Percentiles rank a stretch among this genome's conserved stretches.
Evolutionary conservation across 352 stramenopile genomes (phyloP).

Genomic region (Phytophthora pisi): DNA sequence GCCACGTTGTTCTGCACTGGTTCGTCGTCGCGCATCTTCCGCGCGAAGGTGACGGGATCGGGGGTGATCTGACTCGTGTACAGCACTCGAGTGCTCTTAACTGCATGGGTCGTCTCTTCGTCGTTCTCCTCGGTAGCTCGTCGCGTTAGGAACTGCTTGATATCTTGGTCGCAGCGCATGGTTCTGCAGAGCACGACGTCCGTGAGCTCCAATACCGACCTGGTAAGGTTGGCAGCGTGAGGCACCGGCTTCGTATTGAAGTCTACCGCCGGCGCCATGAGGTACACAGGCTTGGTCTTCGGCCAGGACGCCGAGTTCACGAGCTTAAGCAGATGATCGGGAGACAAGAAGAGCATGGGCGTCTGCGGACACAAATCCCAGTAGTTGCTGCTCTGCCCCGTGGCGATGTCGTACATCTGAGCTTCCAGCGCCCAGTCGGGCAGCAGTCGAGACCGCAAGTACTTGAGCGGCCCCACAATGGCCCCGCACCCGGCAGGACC

Average conservation of each 20-base stretch:
- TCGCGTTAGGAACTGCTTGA: slow-evolving; percentile 32
- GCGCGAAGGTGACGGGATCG: slow-evolving; percentile 33
- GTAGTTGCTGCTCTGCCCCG: slow-evolving; percentile 34
- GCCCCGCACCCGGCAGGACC: slow-evolving; percentile 48
- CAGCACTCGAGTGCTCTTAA: slow-evolving; percentile 38
- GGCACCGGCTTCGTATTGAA: slow-evolving; percentile 1
- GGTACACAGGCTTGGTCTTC: slow-evolving; percentile 46
- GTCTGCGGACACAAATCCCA: slow-evolving; percentile 52
- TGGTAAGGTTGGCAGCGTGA: slow-evolving; percentile 19
- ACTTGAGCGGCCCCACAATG: slow-evolving; percentile 45
- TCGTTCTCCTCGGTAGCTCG: background rate
- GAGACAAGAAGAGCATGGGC: slow-evolving; percentile 53
- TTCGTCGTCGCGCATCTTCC: slow-evolving; percentile 8
- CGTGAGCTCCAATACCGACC: slow-evolving; percentile 26
- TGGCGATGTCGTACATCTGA: slow-evolving; percentile 26
- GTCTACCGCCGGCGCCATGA: slow-evolving; percentile 39
- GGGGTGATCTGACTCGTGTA: slow-evolving; percentile 54
- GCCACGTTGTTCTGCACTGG: slow-evolving; percentile 15
- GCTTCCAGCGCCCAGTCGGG: slow-evolving; percentile 34
- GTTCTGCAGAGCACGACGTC: slow-evolving; percentile 35
- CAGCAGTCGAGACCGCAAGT: slow-evolving; percentile 35
- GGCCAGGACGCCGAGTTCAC: slow-evolving; percentile 34
- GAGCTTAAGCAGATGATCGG: slow-evolving; percentile 28
- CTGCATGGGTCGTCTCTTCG: background rate
- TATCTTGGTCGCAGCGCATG: slow-evolving; percentile 32